Evolutionary conservation across 2,329 filamentous ascomycete genomes (phyloP).

Genomic region (Cordyceps fumosorosea): DNA sequence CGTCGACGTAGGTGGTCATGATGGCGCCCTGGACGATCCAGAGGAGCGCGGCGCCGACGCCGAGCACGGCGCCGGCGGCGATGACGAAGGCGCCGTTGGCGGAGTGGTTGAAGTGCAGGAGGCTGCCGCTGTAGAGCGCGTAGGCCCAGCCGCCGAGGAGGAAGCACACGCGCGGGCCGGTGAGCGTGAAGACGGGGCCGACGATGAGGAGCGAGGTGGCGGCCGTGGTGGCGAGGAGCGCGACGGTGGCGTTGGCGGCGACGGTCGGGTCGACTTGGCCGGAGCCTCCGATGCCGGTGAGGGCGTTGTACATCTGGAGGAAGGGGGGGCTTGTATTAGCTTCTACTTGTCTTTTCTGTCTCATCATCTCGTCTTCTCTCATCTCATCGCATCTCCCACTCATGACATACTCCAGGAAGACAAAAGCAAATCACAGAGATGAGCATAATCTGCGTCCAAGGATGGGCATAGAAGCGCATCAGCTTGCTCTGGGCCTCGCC

Average conservation of each 20-base stretch:
- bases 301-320: conserved; percentile 40
- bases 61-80: conserved; percentile 37
- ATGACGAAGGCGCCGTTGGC: conserved; percentile 38
- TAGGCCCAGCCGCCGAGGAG: conserved; percentile 40
- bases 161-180: conserved; percentile 36
- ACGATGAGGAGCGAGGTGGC: conserved; percentile 37
- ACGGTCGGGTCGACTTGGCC: conserved; percentile 39
- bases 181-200: conserved; percentile 35
- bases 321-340: not conserved
- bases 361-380: too few species aligned
- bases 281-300: conserved; percentile 37
- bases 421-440: conserved; percentile 45
- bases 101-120: conserved; percentile 35
- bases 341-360: not conserved
- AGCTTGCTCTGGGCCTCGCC: conserved; percentile 15
- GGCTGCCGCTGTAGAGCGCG: conserved; percentile 36
- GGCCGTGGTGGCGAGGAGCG: conserved; percentile 35
- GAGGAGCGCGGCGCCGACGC: conserved; percentile 37
- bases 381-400: too few species aligned
- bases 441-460: conserved; percentile 41
- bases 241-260: conserved; percentile 40
- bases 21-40: conserved; percentile 43
- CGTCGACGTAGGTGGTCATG: conserved; percentile 39
- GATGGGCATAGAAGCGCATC: conserved; percentile 31
- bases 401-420: conserved; percentile 33